phyloP scores from a whole-genome alignment of 225 moss, liverwort and hornwort species.

The Ulota crispa region DNA sequence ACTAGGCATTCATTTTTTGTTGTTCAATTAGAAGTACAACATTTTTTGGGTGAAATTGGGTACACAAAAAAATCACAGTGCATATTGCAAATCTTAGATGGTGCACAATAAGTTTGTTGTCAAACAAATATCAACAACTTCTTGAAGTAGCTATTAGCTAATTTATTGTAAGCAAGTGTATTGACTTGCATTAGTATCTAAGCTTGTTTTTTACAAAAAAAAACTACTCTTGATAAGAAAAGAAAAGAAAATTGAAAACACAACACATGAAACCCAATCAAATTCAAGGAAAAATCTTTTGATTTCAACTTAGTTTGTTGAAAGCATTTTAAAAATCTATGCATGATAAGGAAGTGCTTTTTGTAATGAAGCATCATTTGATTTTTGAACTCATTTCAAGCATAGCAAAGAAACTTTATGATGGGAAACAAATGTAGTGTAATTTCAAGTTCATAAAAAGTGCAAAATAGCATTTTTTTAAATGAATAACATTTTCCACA shows the following conservation, averaged over 20 bases:
- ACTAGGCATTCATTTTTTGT: accelerated
- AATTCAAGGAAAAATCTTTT: neutral
- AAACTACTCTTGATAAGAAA: no score
- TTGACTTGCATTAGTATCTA: accelerated
- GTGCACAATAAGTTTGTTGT: neutral
- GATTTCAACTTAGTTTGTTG: neutral
- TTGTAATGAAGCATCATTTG: neutral
- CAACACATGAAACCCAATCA: no score
- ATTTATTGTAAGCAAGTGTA: accelerated
- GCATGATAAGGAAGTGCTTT: neutral
- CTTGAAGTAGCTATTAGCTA: accelerated
- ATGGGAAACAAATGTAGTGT: accelerated
- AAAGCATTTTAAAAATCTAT: neutral
- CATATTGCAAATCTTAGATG: accelerated
- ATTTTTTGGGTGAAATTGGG: no score
- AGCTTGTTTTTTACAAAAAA: accelerated
- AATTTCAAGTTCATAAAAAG: neutral
- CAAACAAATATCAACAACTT: neutral
- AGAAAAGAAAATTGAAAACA: neutral
- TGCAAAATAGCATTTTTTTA: neutral
- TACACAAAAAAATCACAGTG: neutral
- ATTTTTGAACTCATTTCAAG: neutral
- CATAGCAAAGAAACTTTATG: neutral
- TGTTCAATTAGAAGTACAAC: neutral
- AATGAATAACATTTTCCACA: neutral